Evolutionary conservation across 306 rosid species (phyloP).

Genomic region (Lupinus albus): DNA sequence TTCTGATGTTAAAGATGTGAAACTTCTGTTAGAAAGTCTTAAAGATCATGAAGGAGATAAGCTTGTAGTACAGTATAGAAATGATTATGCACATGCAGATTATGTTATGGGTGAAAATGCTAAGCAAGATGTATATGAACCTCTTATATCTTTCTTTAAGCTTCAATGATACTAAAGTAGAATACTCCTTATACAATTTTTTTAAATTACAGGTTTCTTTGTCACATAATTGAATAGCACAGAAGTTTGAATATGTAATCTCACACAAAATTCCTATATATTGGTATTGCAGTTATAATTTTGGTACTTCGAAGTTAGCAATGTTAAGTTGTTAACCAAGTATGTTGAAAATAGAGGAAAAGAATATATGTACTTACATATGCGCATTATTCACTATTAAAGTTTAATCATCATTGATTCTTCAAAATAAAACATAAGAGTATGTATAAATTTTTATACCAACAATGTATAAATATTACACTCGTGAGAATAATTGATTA

Average conservation of each 20-base stretch:
- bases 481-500: conserved; percentile 1
- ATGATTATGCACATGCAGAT: conserved; percentile 85
- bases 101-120: conserved; percentile 78
- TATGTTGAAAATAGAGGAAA: too few species aligned
- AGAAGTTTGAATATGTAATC: conserved; percentile 35
- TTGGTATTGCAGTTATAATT: background rate
- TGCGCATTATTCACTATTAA: too few species aligned
- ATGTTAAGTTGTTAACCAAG: too few species aligned
- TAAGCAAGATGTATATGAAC: conserved; percentile 64
- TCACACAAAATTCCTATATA: conserved; percentile 28
- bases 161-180: conserved; percentile 49
- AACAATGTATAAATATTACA: too few species aligned
- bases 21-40: conserved; percentile 53
- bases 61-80: conserved; percentile 63
- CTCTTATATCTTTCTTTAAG: conserved; percentile 71
- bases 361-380: too few species aligned
- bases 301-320: too few species aligned
- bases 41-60: conserved; percentile 60
- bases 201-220: conserved; percentile 16
- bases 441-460: too few species aligned
- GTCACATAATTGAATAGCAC: conserved; percentile 34
- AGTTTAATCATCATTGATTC: too few species aligned
- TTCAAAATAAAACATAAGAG: too few species aligned
- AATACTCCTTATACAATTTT: conserved; percentile 33
- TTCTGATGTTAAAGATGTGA: conserved; percentile 71